Base-by-base conservation (phyloP, 2,329 filamentous ascomycete species). In the Sordariomycetes sp. region DNA sequence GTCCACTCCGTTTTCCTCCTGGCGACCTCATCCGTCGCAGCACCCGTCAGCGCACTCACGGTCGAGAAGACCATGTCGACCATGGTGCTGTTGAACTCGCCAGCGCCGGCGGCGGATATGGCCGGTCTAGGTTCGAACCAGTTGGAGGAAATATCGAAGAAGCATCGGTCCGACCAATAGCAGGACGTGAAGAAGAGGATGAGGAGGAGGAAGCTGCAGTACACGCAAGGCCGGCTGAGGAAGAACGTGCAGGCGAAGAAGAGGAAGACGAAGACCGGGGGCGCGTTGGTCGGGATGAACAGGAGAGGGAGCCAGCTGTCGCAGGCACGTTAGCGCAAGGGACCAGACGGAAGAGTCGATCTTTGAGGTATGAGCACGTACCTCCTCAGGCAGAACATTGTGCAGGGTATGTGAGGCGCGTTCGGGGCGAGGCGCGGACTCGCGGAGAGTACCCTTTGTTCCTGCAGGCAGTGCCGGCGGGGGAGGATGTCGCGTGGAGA, bases 181-280 rank as follows among this genome's bases (percentile, higher is more conserved):
- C 89, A 94, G 28, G 88, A 91, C 28, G 91, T 95, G 64, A 92
- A 82, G 77, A 97, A 96, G 65, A 99, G 90, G 65, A 97, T 91
- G 63, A 96, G 82, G 54, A 99, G 89, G 58, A 99, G 87, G 61
- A 97, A 86, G 61, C 91, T 96, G 82, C 94, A 99, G 80, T 99
- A 99, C 65, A 96, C 87, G 77, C 94, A 99, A 58, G 94, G 94
- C 58, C 93, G 87, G 75, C 97, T 96, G 66, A 99, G 86, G 74
- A 96, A 89, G 79, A 96, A 97, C 63, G 92, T 96, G 72, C 92
- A 90, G 63, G 90, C 80, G 76, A 99, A 87, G 79, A 94, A 90
- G 74, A 90, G 82, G 74, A 93, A 83, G 70, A 94, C 89, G 76
- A 93, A 92, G 67, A 89, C 81, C 28, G 89, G 89, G 59, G 88